Base-by-base conservation (phyloP, 176 grass and related monocot species). In the Saccharum spontaneum region DNA sequence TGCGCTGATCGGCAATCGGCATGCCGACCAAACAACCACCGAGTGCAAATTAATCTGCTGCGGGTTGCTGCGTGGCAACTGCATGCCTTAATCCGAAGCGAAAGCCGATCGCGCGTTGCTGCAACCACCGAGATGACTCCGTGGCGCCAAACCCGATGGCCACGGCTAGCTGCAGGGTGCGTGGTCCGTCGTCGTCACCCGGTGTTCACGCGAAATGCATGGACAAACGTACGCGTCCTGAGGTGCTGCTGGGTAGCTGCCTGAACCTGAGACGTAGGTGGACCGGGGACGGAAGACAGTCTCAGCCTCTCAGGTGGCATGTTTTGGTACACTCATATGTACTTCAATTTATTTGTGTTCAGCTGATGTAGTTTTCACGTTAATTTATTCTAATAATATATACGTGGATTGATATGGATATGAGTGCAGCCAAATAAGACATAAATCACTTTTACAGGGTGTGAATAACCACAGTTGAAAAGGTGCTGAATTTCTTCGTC, bases 51-150 rank as follows among this genome's bases (percentile, higher is more conserved):
- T 30, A 30, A 68, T 62, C 57, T 61, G 57, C 8, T 7, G 61
- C 17, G 60, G 22, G n/a, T 48, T 4, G 4, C 60, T 70, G 43
- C 41, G 22, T 17, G 75, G 22, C 7, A 73, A 37, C 68, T 30
- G 86, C 80, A 38, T 84, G 81, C 75, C 81, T 79, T 79, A 55
- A 77, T 41, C 67, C 6, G 68, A 73, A 61, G 80, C 81, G 87
- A 80, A 79, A 63, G 16, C 28, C 62, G 82, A 85, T 63, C 11
- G 62, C 67, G 74, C 67, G 86, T 44, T 7, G 68, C 61, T 28
- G 69, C 83, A 90, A 78, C 88, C 73, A 79, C 67, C 66, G 79
- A 33, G 83, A 86, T 45, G 14, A 17, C 43, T 11, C 40, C 83
- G 52, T 78, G 26, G 44, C 67, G 55, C 88, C 88, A 66, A 72